Evolutionary conservation across 345 rosid genomes (phyloP), one percentile per base, ranked within the genome.

Genomic region (Corchorus capsularis): DNA sequence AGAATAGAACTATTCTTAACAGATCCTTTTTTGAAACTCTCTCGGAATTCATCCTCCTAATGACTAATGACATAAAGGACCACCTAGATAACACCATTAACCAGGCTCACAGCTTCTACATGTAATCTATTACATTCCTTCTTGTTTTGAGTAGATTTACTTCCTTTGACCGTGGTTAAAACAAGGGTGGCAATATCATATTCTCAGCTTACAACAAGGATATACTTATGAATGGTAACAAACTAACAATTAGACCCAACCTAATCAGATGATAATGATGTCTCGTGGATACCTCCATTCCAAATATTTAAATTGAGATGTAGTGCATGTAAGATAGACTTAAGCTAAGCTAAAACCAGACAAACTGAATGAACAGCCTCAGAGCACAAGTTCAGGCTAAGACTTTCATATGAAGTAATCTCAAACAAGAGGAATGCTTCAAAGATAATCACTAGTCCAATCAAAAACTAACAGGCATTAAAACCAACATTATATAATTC

Each of bases 81-180:
- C 43, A 39, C 56, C 32, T 70, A 34, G 20, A 47, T 20, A 39
- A n/a, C 56, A 27, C 14, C 66, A 68, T 47, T 47, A 47, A 22
- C 52, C 41, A 49, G 41, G 57, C 39, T 6, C 16, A 10, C 34
- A 17, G 61, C 61, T 70, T 15, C 4, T 39, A 27, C 39, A 22
- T 32, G 9, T 8, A 50, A 27, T 27, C 15, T 50, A 32, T 34
- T 54, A 49, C 4, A 50, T 49, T 16, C 22, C 52, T 17, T 54
- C 74, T 55, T 5, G 63, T 37, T 71, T 54, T 71, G 32, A 37
- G 72, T 57, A 71, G 35, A 43, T 54, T n/a, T 71, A 19, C 15
- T 37, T 69, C 62, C 63, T 39, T 53, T n/a, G 19, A 6, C 74
- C 74, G 53, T 37, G 49, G 62, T 69, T 34, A 32, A 12, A 39